Evolutionary conservation across 495 filamentous ascomycete genomes (phyloP), one percentile per base, ranked within the genome.

Genomic region (Barbatosphaeria neglecta): DNA sequence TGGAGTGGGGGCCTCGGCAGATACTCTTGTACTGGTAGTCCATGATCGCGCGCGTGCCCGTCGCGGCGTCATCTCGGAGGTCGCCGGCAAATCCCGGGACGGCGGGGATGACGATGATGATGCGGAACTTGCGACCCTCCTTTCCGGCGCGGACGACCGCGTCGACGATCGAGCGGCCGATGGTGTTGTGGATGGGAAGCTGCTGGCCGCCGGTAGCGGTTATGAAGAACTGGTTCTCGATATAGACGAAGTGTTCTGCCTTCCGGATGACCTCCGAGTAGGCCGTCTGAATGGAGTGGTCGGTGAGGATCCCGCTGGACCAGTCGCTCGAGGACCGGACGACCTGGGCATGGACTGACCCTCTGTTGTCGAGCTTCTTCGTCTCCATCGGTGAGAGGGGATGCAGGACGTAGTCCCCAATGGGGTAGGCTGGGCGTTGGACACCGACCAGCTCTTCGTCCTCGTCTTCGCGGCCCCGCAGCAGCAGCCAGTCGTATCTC

Each of bases 21-120:
- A 98, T 94, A 1, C 87, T 92, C 61, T 92, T 96, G 67, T 90
- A 98, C 61, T 96, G 90, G 61, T 96, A 98, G 58, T 95, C 90
- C 87, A 98, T 98, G 58, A 96, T 98, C 3, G 89, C 89, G 47
- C 87, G 68, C 0, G 90, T 96, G 19, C 92, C 90, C 17, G 75
- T 75, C 0, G 92, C 90, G 22, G 82, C 87, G 51, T 83, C 79
- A 15, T 86, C 81, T 27, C 90, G 67, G 10, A 98, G 68, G 61
- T 95, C 90, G 9, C 92, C 90, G 1, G 90, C 88, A 58, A 97
- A 97, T 0, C 92, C 90, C 4, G 90, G 92, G 47, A 96, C 83
- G 0, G 87, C 83, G 6, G 90, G 90, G 24, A 96, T 90, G 3
- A 96, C 48, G 47, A 90, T 77, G 45, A 98, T 93, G 47, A 98